Percentiles rank a stretch among this genome's conserved stretches.
Conservation (phyloP, 805 yeast genomes). For the Zygotorulaspora danielsina region DNA sequence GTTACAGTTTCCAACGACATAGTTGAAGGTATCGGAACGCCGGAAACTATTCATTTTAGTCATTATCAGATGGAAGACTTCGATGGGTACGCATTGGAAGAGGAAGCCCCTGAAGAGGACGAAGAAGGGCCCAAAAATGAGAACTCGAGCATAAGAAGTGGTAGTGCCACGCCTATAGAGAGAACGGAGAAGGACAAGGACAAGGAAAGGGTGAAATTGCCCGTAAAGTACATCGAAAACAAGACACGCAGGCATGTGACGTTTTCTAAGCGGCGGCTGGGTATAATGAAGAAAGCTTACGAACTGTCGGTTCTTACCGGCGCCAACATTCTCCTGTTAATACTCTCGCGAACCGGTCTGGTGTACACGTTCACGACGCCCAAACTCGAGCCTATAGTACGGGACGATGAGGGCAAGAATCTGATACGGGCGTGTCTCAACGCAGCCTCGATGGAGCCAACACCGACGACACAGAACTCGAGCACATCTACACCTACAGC, state of each 20-base stretch:
- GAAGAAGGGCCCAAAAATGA: constrained; percentile 2
- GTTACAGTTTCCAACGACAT: no score
- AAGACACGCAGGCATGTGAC: constrained; percentile 95
- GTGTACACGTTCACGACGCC: constrained; percentile 97
- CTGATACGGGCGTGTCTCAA: constrained; percentile 90
- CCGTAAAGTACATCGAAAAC: constrained; percentile 87
- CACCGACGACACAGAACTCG: neutral
- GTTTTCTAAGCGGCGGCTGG: constrained; percentile 96
- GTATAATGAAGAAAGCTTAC: constrained; percentile 97
- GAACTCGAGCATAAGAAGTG: constrained; percentile 2
- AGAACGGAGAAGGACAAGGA: neutral
- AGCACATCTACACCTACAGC: neutral
- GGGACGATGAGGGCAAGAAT: constrained; percentile 90
- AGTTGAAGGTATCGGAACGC: neutral
- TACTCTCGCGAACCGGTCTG: constrained; percentile 90
- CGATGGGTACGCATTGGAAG: neutral
- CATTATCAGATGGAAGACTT: neutral
- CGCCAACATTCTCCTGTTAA: constrained; percentile 86
- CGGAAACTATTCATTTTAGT: neutral
- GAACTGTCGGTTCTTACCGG: constrained; percentile 94
- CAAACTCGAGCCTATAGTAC: constrained; percentile 89
- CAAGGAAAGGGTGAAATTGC: constrained; percentile 8
- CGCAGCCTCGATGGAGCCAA: neutral
- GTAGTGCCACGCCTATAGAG: constrained; percentile 4
- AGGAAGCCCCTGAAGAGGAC: constrained; percentile 8